Base-by-base conservation (phyloP, 805 yeast species). In the Jamesozyma jinghongensis region DNA sequence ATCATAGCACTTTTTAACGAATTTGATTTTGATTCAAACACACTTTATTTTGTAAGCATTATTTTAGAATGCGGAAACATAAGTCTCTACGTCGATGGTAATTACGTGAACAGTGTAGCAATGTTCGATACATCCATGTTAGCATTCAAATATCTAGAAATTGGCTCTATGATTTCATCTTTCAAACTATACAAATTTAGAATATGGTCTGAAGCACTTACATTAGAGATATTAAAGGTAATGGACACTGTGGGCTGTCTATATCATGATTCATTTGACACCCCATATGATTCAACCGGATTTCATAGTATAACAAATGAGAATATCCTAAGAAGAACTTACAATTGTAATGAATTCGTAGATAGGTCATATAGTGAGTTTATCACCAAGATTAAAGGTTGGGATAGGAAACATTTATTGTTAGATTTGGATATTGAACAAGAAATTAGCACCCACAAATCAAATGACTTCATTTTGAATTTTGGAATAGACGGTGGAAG, bases 141-240 rank as follows among this genome's bases (percentile, higher is more conserved):
- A 3, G 41, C 43, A 18, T 39, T 47, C 13, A 36, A 46, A 3
- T 32, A 27, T 5, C 13, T 65, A n/a, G 59, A 53, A 29, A 13
- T 65, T 22, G 67, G 65, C 7, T 55, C 64, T 2, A 58, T 62
- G 45, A 58, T 56, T 17, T 49, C 61, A 6, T 50, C 64, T 2
- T 51, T 64, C n/a, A 56, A 49, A 36, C 40, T 60, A 12, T 57
- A 36, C 32, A 40, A 47, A n/a, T 43, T 55, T 4, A 35, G 28
- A 17, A 34, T 52, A 2, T 56, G 51, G 51, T 34, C 44, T 10
- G 5, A 16, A 6, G 19, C 8, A 6, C 26, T 44, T 13, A 20
- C 44, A 4, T 5, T 19, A 6, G 39, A 34, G n/a, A 35, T 36
- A 12, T 32, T 42, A 12, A 30, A 38, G n/a, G 6, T 38, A 25